Conservation (phyloP, 2,329 filamentous ascomycete genomes). For the Plectosphaerella sp. region DNA sequence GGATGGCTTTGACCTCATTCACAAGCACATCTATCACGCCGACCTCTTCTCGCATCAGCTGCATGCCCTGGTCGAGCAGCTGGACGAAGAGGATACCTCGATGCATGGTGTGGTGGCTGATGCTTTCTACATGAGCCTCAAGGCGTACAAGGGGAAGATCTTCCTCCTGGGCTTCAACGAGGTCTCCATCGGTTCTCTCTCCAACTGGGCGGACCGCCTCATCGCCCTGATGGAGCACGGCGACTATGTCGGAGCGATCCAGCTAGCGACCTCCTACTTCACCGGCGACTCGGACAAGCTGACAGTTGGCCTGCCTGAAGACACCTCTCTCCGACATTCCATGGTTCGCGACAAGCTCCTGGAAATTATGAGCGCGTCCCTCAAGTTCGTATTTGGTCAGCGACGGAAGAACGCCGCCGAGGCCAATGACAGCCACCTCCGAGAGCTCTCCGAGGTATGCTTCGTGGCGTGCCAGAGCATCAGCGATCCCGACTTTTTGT, state of each 20-base stretch:
- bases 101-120: constrained; percentile 97
- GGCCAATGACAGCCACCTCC: constrained; percentile 56
- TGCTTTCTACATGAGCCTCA: constrained; percentile 97
- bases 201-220: constrained; percentile 94
- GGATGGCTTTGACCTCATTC: constrained; percentile 86
- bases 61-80: constrained; percentile 76
- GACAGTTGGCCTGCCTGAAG: constrained; percentile 88
- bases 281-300: constrained; percentile 88
- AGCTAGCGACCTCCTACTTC: constrained; percentile 88
- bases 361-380: constrained; percentile 88
- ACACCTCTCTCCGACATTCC: constrained; percentile 67
- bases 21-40: constrained; percentile 87
- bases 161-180: constrained; percentile 95
- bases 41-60: constrained; percentile 89
- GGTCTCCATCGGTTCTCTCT: constrained; percentile 82
- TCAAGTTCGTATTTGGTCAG: constrained; percentile 81
- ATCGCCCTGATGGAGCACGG: constrained; percentile 94
- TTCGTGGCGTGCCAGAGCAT: constrained; percentile 80
- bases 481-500: constrained; percentile 75
- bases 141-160: constrained; percentile 86
- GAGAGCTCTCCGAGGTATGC: constrained; percentile 75
- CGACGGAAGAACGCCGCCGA: constrained; percentile 43
- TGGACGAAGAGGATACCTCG: constrained; percentile 80
- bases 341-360: constrained; percentile 86
- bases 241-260: constrained; percentile 90